A percentile compares a stretch with the other conserved stretches of the same genome.
Evolutionary conservation across 1,284 basidiomycete genomes (phyloP).

Genomic region (Cystobasidiaceae sp.): DNA sequence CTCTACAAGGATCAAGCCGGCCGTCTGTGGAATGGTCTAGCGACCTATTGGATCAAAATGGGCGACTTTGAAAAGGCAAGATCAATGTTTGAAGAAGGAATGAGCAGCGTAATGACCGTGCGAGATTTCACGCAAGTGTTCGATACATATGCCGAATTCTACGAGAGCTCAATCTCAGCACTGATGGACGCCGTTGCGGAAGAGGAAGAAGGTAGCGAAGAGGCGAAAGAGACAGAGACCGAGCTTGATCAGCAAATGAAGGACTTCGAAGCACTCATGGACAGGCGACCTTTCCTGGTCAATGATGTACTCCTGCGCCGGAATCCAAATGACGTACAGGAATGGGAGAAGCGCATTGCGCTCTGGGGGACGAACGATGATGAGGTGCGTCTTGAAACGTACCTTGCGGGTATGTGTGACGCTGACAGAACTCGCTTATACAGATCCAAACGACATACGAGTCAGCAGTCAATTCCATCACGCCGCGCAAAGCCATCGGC

Average conservation of each 20-base stretch:
- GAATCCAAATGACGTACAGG: conserved; percentile 97
- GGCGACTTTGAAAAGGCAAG: conserved; percentile 79
- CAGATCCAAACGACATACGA: conserved; percentile 65
- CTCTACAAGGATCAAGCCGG: conserved; percentile 96
- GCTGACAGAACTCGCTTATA: conserved; percentile 6
- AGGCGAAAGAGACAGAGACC: conserved; percentile 66
- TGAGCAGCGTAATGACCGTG: conserved; percentile 80
- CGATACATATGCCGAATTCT: conserved; percentile 92
- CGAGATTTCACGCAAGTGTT: conserved; percentile 98
- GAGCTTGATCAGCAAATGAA: conserved; percentile 88
- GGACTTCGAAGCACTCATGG: conserved; percentile 90
- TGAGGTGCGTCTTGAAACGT: conserved; percentile 53
- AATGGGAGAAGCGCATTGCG: conserved; percentile 98
- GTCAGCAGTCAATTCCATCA: conserved; percentile 79
- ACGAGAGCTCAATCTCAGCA: conserved; percentile 81
- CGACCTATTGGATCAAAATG: conserved; percentile 97
- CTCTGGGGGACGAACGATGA: conserved; percentile 88
- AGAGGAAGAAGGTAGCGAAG: conserved; percentile 67
- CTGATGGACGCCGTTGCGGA: conserved; percentile 79
- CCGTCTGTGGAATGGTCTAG: conserved; percentile 89
- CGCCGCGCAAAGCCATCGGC: conserved; percentile 83
- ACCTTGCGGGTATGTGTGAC: conserved; percentile 47
- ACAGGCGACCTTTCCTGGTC: conserved; percentile 88
- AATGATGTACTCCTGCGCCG: conserved; percentile 91
- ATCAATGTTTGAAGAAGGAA: conserved; percentile 80